Conservation (phyloP, 768 basidiomycete species). For the Auricularia auricula-judae region DNA sequence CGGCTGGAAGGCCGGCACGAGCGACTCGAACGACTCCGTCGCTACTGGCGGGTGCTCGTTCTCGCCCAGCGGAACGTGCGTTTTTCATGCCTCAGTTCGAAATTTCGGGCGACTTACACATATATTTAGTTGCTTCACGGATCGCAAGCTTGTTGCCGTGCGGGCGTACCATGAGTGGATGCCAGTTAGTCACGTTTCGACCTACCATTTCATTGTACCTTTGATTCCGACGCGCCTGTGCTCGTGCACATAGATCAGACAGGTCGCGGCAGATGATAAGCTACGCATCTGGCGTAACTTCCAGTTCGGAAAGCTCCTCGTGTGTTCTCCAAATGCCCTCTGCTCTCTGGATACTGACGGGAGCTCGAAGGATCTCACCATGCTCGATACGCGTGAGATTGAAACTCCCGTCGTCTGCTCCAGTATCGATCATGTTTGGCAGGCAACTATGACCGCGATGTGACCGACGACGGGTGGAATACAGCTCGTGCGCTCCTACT, state of each 20-base stretch:
- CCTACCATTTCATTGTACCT: conserved; percentile 1
- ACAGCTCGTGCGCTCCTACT: conserved; percentile 2
- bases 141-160: conserved; percentile 47
- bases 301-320: conserved; percentile 48
- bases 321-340: background rate
- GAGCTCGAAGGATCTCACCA: conserved; percentile 31
- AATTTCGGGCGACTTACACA: background rate
- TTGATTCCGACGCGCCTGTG: background rate
- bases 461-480: conserved; percentile 49
- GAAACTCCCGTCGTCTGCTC: background rate
- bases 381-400: conserved; percentile 47
- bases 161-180: conserved; percentile 41
- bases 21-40: conserved; percentile 41
- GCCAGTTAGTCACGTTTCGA: conserved; percentile 8
- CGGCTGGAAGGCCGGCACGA: conserved; percentile 44
- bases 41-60: conserved; percentile 33
- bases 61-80: conserved; percentile 40
- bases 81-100: background rate
- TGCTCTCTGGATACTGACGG: background rate
- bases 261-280: conserved; percentile 42
- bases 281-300: conserved; percentile 55
- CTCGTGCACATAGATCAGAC: conserved; percentile 47
- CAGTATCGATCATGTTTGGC: background rate
- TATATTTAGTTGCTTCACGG: conserved; percentile 27
- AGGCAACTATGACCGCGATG: conserved; percentile 44